Conservation (phyloP, 2,329 filamentous ascomycete genomes). For the Neofusicoccum kwambonambiense region DNA sequence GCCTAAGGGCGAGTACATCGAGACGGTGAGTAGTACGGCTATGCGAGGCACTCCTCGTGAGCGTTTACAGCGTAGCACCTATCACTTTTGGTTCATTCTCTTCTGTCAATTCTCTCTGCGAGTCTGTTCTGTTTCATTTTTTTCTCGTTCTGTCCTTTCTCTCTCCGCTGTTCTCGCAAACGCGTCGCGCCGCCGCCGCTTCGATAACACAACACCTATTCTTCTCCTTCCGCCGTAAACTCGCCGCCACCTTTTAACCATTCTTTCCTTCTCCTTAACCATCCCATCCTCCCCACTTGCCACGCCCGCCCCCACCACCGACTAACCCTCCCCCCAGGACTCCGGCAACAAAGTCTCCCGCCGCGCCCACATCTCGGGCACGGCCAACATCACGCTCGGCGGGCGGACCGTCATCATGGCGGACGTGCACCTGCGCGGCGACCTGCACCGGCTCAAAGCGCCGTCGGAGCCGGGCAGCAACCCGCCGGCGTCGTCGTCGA, state of each 20-base stretch:
- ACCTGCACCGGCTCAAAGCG: slow-evolving; percentile 61
- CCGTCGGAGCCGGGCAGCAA: slow-evolving; percentile 28
- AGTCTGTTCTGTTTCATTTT: background rate
- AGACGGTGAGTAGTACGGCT: slow-evolving; percentile 65
- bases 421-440: slow-evolving; percentile 89
- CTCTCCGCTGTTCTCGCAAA: background rate
- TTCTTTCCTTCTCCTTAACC: too few relatives aligned
- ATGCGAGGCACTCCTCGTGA: background rate
- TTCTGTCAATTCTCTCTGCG: too few relatives aligned
- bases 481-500: slow-evolving; percentile 28
- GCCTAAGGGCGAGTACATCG: slow-evolving; percentile 90
- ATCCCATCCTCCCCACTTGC: background rate
- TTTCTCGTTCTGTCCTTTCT: background rate
- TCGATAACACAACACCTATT: too few relatives aligned
- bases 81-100: too few relatives aligned
- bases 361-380: slow-evolving; percentile 86
- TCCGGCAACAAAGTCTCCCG: slow-evolving; percentile 98
- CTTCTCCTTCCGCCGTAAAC: too few relatives aligned
- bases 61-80: too few relatives aligned
- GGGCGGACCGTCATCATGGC: slow-evolving; percentile 93
- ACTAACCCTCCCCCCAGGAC: slow-evolving; percentile 58
- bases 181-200: background rate
- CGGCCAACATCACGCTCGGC: slow-evolving; percentile 95
- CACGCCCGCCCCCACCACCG: background rate
- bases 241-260: too few relatives aligned